A percentile compares a stretch with the other conserved stretches of the same genome.
phyloP scores from a whole-genome alignment of 768 basidiomycete genomes.

The Panaeolus papilionaceus region DNA sequence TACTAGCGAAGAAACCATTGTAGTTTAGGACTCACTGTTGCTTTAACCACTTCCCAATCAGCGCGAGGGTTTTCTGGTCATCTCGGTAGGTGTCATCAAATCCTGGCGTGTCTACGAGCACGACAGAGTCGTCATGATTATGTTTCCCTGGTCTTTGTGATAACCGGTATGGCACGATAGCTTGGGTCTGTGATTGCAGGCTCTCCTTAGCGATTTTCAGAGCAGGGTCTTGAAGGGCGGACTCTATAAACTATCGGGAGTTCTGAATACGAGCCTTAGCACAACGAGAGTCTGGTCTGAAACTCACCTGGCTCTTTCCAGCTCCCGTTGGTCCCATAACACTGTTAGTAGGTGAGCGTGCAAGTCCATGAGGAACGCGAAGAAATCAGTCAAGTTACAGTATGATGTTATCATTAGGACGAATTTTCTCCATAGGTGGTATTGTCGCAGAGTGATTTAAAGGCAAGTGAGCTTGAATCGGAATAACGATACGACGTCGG shows the following conservation, averaged over 20 bases:
- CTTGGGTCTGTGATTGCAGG: not conserved
- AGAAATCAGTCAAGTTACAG: not conserved
- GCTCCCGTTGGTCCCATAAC: slow-evolving; percentile 3
- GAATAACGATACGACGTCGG: not conserved
- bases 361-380: not conserved
- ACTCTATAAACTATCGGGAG: not conserved
- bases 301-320: slow-evolving; percentile 1
- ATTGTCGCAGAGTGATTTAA: not conserved
- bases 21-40: not conserved
- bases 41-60: not conserved
- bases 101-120: slow-evolving; percentile 5
- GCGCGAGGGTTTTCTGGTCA: not conserved
- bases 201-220: not conserved
- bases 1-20: not conserved
- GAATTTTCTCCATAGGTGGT: not conserved
- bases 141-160: not conserved
- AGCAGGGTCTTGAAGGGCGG: not conserved
- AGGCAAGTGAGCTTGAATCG: not conserved
- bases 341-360: not conserved
- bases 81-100: not conserved
- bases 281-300: not conserved
- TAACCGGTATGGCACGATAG: not conserved
- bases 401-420: slow-evolving; percentile 3
- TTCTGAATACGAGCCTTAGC: not conserved
- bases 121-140: not conserved